Evolutionary conservation across 768 basidiomycete genomes (phyloP).

Genomic region (Kwoniella botswanensis): DNA sequence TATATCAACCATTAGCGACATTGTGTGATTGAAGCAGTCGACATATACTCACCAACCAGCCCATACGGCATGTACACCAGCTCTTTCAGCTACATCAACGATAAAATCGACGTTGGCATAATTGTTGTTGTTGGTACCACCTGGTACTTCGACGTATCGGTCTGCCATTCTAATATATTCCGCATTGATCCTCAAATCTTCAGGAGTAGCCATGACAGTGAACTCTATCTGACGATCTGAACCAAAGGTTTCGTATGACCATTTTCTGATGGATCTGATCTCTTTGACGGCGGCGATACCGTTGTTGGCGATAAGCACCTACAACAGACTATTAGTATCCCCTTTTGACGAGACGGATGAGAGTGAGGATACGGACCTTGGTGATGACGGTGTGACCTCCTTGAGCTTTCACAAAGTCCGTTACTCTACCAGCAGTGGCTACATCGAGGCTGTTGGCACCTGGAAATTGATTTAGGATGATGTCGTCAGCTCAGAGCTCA

Average conservation of each 20-base stretch:
- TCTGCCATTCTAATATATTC: slow-evolving; percentile 99
- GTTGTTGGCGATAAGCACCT: slow-evolving; percentile 99
- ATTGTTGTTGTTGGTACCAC: slow-evolving; percentile 98
- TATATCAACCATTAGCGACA: slow-evolving; percentile 28
- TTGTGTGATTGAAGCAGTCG: background rate
- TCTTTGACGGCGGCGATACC: slow-evolving; percentile 99
- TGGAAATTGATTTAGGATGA: slow-evolving; percentile 54
- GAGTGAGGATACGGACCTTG: slow-evolving; percentile 67
- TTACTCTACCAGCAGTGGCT: slow-evolving; percentile 75
- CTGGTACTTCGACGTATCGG: slow-evolving; percentile 97
- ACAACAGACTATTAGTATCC: slow-evolving; percentile 8
- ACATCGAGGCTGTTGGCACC: slow-evolving; percentile 91
- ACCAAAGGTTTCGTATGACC: slow-evolving; percentile 99
- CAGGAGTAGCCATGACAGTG: slow-evolving; percentile 99
- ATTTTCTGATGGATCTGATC: slow-evolving; percentile 97
- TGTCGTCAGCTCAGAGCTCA: slow-evolving; percentile 7
- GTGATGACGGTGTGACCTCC: slow-evolving; percentile 99
- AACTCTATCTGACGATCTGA: slow-evolving; percentile 95
- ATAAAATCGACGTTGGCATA: slow-evolving; percentile 99
- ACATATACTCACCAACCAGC: slow-evolving; percentile 76
- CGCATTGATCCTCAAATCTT: slow-evolving; percentile 92
- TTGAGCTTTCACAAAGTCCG: slow-evolving; percentile 86
- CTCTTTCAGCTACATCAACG: slow-evolving; percentile 94
- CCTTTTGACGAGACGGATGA: background rate
- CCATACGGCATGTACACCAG: slow-evolving; percentile 99